Evolutionary conservation across 1,284 basidiomycete species (phyloP), one percentile per base, ranked within the genome.

Genomic region (Mycena citricolor): DNA sequence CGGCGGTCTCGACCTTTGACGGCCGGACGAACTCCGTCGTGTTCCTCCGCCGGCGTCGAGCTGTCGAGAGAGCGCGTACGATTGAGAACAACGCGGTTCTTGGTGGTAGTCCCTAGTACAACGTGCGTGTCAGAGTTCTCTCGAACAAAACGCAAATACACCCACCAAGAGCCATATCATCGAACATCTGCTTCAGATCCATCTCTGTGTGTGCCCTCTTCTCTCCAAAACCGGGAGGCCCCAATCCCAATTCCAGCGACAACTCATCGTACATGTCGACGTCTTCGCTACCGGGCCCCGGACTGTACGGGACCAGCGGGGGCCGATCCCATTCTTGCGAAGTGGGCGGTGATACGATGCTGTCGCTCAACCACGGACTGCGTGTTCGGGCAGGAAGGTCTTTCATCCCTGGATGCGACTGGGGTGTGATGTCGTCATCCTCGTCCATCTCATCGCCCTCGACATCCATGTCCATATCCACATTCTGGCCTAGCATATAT

Each of bases 1-100:
- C 71, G 68, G 23, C 73, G 67, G 53, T 71, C 68, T 37, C 72
- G 63, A 12, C 63, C 59, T 19, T 52, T 49, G 50, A 47, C 32
- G 17, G 31, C 39, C 10, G 24, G 16, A 11, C 37, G 46, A 31
- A 44, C 51, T 47, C 42, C 51, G 12, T 34, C 32, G 23, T 42
- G 47, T 25, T 20, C 37, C n/a, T 42, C 35, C 19, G 48, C 50
- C 6, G 54, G 45, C 14, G 43, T 49, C 4, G 55, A 47, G 6
- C 52, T 52, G 22, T 58, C 52, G 11, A 61, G 51, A 19, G 53
- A 46, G 17, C 56, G 47, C n/a, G 51, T 47, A 13, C 47, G 32
- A 38, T 17, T 29, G 8, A 20, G 43, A 42, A 39, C 36, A 25
- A 30, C 17, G 42, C 26, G 44, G 37, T n/a, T 33, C 22, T 40